Evolutionary conservation across 1,284 basidiomycete genomes (phyloP), one percentile per base, ranked within the genome.

Genomic region (Sporisorium iseilematis-ciliati): DNA sequence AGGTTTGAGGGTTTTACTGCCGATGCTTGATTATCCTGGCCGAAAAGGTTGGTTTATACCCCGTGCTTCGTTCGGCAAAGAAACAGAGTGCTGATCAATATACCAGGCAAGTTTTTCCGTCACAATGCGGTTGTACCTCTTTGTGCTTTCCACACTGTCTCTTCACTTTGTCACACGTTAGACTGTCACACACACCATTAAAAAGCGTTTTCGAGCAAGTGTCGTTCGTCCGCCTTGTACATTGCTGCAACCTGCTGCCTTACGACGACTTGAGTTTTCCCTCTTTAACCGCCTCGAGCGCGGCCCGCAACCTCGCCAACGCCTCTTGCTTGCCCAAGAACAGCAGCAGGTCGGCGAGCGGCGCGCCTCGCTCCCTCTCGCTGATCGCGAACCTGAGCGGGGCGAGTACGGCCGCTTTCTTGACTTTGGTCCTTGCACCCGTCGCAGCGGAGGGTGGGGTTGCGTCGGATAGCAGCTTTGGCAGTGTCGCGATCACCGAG

Each of bases 301-400:
- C 73, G 14, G 31, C 18, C 11, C 50, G 12, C 8, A 75, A 45
- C 2, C 73, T 50, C 1, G 20, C 3, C 18, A 75, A 11, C 5
- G 51, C 42, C 48, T 65, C 46, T 0, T 61, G 4, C 16, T 38
- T 40, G 3, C 75, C 75, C 16, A 78, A 40, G 45, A 75, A 67
- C 18, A 54, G 23, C n/a, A 78, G 48, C 21, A 75, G 40, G n/a
- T 75, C 68, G 6, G 65, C 75, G 10, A 78, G 33, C 0, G 72
- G 73, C 1, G 75, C 59, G 16, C 75, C 75, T 46, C 46, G 33
- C 10, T 67, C 46, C 20, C 48, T 45, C 14, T 53, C 73, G 38
- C 57, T 68, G 46, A 78, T 55, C 6, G 67, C 73, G 25, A 76
- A 71, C 20, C 76, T 41, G 14, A 78, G 49, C 12, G 76, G 75